Evolutionary conservation across 768 basidiomycete genomes (phyloP).

Genomic region (Termitomyces bulborhizus): DNA sequence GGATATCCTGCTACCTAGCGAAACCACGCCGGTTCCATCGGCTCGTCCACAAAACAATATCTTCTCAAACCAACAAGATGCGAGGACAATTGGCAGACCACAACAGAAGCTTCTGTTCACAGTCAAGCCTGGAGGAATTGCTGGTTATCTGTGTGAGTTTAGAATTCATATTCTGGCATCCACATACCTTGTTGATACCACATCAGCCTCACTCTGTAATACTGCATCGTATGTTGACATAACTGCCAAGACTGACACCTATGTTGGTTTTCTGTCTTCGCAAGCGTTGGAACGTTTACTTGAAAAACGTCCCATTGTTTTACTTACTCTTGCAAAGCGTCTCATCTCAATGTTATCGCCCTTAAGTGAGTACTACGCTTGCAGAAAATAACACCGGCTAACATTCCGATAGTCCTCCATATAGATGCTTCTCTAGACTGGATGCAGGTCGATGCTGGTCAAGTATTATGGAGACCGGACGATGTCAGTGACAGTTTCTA

Average conservation of each 20-base stretch:
- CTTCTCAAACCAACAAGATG: constrained; percentile 5
- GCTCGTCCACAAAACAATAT: constrained; percentile 14
- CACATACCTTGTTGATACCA: not conserved
- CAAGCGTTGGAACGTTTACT: constrained; percentile 84
- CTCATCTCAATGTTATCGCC: constrained; percentile 93
- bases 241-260: constrained; percentile 95
- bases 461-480: constrained; percentile 89
- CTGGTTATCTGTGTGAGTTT: constrained; percentile 80
- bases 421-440: constrained; percentile 97
- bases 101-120: constrained; percentile 79
- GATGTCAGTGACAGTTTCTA: constrained; percentile 95
- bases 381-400: not conserved
- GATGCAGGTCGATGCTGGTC: constrained; percentile 95
- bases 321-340: constrained; percentile 94
- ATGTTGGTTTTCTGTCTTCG: constrained; percentile 91
- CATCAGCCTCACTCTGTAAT: constrained; percentile 79
- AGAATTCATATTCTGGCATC: not conserved
- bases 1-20: constrained; percentile 76
- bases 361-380: constrained; percentile 50
- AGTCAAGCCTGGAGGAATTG: constrained; percentile 95
- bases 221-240: constrained; percentile 97
- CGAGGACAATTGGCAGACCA: constrained; percentile 18
- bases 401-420: constrained; percentile 64
- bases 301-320: constrained; percentile 92
- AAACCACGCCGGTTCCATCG: constrained; percentile 19